Evolutionary conservation across 768 basidiomycete genomes (phyloP).

Genomic region (Tricholoma furcatifolium): DNA sequence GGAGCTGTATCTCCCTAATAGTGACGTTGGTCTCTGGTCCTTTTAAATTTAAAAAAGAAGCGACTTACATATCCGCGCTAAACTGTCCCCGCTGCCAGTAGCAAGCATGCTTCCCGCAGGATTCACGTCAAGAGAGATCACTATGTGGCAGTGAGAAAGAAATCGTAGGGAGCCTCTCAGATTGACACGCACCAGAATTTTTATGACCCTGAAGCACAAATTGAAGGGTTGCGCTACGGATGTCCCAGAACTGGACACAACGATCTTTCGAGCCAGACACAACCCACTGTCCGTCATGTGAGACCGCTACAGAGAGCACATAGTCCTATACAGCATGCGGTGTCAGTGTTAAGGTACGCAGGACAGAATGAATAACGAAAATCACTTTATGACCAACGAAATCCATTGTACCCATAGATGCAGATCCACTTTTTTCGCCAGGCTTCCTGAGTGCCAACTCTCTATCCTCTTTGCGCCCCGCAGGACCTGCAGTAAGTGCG

Average conservation of each 20-base stretch:
- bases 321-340: constrained; percentile 45
- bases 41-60: constrained; percentile 1
- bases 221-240: constrained; percentile 73
- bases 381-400: constrained; percentile 88
- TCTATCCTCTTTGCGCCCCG: constrained; percentile 39
- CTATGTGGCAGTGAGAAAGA: constrained; percentile 20
- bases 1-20: constrained; percentile 15
- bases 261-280: constrained; percentile 95
- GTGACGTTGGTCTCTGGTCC: neutral
- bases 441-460: constrained; percentile 34
- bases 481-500: constrained; percentile 55
- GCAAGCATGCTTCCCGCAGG: constrained; percentile 45
- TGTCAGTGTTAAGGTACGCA: neutral
- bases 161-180: neutral
- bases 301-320: constrained; percentile 61
- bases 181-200: constrained; percentile 43
- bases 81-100: constrained; percentile 54
- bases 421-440: constrained; percentile 39
- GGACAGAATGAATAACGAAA: constrained; percentile 41
- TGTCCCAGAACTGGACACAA: constrained; percentile 93
- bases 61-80: constrained; percentile 56
- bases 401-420: constrained; percentile 65
- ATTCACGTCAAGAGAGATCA: constrained; percentile 51
- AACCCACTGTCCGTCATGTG: constrained; percentile 90
- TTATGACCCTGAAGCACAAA: constrained; percentile 85